A percentile compares a stretch with the other conserved stretches of the same genome.
phyloP scores from a whole-genome alignment of 495 filamentous ascomycete genomes.

The Penicillium fimorum region DNA sequence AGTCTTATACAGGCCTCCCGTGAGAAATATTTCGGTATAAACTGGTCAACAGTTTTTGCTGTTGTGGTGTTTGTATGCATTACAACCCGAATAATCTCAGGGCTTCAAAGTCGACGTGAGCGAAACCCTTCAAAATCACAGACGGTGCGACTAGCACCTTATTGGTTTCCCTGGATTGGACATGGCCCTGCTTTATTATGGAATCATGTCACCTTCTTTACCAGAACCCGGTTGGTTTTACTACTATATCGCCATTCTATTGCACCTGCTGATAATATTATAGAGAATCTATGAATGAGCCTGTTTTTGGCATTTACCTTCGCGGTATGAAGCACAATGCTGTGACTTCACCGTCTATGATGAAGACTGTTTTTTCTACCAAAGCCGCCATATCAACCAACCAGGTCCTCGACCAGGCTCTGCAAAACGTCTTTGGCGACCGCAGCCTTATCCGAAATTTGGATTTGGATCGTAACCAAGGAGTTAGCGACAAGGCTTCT shows the following conservation, averaged over 20 bases:
- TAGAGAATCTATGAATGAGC: conserved; percentile 40
- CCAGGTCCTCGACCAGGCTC: conserved; percentile 36
- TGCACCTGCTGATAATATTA: conserved; percentile 17
- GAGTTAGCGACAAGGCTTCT: conserved; percentile 35
- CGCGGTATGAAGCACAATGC: conserved; percentile 49
- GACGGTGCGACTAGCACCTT: conserved; percentile 47
- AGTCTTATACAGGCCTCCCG: conserved; percentile 20
- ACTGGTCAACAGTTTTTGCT: conserved; percentile 27
- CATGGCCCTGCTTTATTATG: conserved; percentile 51
- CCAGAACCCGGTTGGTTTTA: conserved; percentile 39
- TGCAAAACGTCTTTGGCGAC: conserved; percentile 53
- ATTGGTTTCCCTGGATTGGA: conserved; percentile 59
- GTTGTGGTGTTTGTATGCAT: conserved; percentile 33
- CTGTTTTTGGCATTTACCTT: conserved; percentile 54
- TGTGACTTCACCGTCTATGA: conserved; percentile 50
- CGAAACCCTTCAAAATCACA: conserved; percentile 21
- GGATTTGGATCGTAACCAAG: conserved; percentile 32
- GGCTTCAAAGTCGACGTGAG: conserved; percentile 33
- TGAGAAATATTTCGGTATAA: conserved; percentile 17
- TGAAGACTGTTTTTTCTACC: conserved; percentile 43
- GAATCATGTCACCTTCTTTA: conserved; percentile 43
- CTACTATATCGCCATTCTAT: conserved; percentile 2
- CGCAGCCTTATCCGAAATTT: conserved; percentile 32
- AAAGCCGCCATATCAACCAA: conserved; percentile 28
- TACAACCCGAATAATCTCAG: conserved; percentile 42